Evolutionary conservation across 2,329 filamentous ascomycete species (phyloP), one percentile per base, ranked within the genome.

Genomic region (Colletotrichum sp.): DNA sequence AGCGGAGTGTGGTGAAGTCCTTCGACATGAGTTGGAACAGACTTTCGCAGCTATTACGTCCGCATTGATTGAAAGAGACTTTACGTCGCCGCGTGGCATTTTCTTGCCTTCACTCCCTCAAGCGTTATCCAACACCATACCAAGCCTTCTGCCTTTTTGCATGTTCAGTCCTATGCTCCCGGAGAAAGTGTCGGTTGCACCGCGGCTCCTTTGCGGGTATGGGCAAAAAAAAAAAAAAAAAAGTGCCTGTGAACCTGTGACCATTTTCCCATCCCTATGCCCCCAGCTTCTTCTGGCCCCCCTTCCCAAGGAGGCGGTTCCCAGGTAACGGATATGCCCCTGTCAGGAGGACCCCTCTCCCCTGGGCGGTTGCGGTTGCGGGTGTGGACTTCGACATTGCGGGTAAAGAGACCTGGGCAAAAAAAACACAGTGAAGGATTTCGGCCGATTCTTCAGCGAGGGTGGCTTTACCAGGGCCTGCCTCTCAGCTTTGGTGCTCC

Each of bases 151-250:
- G 8, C n/a, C 55, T 52, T 63, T 30, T 75, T 9, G 63, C 36
- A 18, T 15, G 32, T 39, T 8, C 21, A n/a, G 39, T 44, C 52
- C 49, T 28, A 24, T 72, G 62, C 60, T 69, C 6, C 24, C 60
- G 65, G 73, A 72, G 57, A 69, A 76, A 72, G 73, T 55, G 21
- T 76, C 73, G 73, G 73, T 32, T 59, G 26, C 62, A 76, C 57
- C 57, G 66, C 71, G 75, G 71, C 71, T 74, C 65, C 71, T 71
- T 67, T 75, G 71, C 65, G 71, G 65, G 44, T 39, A 12, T 68
- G 26, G 30, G 39, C 39, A 44, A 44, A 44, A 44, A 32, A 4
- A 9, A 7, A 28, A n/a, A 2, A 34, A 15, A 28, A 24, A 63
- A 24, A 10, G 36, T 12, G 30, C 21, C 21, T 59, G 4, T 59